Evolutionary conservation across 2,329 filamentous ascomycete species (phyloP), one percentile per base, ranked within the genome.

Genomic region (Moelleriella libera): DNA sequence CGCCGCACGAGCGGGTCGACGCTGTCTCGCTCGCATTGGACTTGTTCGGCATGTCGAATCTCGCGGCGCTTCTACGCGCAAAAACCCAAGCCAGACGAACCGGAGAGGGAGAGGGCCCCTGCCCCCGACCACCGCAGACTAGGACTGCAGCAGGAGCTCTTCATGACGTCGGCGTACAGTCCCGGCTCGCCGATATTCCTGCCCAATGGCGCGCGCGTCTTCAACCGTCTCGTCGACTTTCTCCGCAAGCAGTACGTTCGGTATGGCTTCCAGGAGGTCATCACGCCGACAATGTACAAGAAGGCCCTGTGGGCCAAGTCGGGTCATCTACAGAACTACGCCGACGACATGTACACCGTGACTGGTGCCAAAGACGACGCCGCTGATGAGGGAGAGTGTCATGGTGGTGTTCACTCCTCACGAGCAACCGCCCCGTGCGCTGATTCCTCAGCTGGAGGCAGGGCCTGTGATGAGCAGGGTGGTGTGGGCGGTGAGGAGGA

Each of bases 271-370:
- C 76, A 88, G 54, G 88, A 94, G 62, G 88, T 94, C 53, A 81
- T 94, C 55, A 92, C 87, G 6, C 88, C 88, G 2, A 92, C 82
- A 45, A 92, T 94, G 59, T 94, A 92, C 71, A 94, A 94, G 60
- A 86, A 85, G 62, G 81, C 84, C 5, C 68, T 94, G 31, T 94
- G 88, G 88, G 80, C 85, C 57, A 82, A 81, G 54, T 92, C 86
- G 0, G 88, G 88, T 2, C 88, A 94, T 55, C 80, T 89, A 72
- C 82, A 90, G 48, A 94, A 94, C 62, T 94, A 94, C 66, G 82
- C 85, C 50, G 83, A 94, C 58, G 87, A 94, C 59, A 94, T 94
- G 88, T 94, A 89, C 64, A 82, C 84, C 47, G 88, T 94, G 30
- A 79, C 70, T 9, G 76, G 78, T 43, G 14, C 7, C 9, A n/a